phyloP scores from a whole-genome alignment of 768 basidiomycete genomes.

The Paxillus involutus region DNA sequence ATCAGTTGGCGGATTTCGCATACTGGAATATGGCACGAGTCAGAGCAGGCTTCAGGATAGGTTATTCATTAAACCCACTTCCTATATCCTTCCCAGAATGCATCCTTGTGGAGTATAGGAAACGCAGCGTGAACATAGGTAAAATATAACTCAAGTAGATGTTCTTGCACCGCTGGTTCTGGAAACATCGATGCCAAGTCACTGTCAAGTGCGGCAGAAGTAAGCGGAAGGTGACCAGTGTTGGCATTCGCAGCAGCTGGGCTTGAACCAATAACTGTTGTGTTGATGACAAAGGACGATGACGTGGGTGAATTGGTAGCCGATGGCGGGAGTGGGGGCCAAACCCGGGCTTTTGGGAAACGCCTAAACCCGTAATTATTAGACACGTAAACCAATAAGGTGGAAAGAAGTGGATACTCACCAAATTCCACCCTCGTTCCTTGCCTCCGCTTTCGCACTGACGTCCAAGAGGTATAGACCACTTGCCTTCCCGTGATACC shows the following conservation, averaged over 20 bases:
- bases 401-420: conserved; percentile 27
- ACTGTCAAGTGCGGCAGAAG: conserved; percentile 29
- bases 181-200: conserved; percentile 53
- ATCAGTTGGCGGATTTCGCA: conserved; percentile 25
- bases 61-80: conserved; percentile 29
- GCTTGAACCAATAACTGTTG: neutral
- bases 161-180: conserved; percentile 55
- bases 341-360: conserved; percentile 87
- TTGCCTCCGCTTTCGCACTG: conserved; percentile 57
- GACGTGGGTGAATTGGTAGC: conserved; percentile 25
- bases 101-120: conserved; percentile 72
- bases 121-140: conserved; percentile 77
- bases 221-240: conserved; percentile 12
- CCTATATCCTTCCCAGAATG: conserved; percentile 61
- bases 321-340: conserved; percentile 58
- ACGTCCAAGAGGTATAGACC: conserved; percentile 72
- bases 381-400: conserved; percentile 12
- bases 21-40: conserved; percentile 12
- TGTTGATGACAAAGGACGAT: conserved; percentile 5
- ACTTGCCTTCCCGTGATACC: conserved; percentile 85
- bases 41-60: neutral
- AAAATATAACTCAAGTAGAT: conserved; percentile 77
- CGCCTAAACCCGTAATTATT: conserved; percentile 48
- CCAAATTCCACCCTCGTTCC: conserved; percentile 80
- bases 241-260: conserved; percentile 9